These are phyloP conservation scores for Fusarium sterilihyphosum DNA, from an alignment of 2,329 filamentous ascomycete species.

Conservation along the genomic window DNA sequence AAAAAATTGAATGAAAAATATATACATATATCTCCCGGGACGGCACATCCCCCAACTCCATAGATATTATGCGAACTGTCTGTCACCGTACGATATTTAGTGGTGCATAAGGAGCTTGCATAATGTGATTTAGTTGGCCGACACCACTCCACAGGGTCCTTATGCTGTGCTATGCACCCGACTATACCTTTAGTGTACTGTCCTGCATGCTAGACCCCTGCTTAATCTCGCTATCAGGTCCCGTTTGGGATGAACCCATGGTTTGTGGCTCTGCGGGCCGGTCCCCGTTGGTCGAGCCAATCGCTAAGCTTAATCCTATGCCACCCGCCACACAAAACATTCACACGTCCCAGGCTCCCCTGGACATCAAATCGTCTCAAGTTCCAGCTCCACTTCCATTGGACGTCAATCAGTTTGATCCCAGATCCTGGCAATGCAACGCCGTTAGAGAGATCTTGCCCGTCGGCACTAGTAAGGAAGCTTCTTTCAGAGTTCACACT, in stretches of 20 bases:
- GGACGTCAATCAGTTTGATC: not conserved
- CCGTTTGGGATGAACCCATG: constrained; percentile 10
- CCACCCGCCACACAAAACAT: constrained; percentile 1
- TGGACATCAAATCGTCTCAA: not conserved
- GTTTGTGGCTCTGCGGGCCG: constrained; percentile 30
- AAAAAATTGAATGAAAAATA: too few species aligned
- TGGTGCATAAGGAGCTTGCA: not conserved
- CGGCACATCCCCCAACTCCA: constrained; percentile 5
- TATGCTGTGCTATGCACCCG: not conserved
- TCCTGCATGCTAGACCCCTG: constrained; percentile 20
- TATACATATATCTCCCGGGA: not conserved
- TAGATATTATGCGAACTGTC: not conserved
- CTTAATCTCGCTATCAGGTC: constrained; percentile 35
- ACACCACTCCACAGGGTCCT: not conserved
- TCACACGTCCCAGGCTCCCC: not conserved
- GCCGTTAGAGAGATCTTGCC: constrained; percentile 33
- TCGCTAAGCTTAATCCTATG: not conserved
- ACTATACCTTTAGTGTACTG: not conserved
- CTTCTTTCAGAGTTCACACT: constrained; percentile 11
- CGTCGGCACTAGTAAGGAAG: constrained; percentile 1
- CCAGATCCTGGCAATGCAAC: constrained; percentile 24
- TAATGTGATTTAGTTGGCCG: constrained; percentile 12
- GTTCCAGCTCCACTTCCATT: not conserved
- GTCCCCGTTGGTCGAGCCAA: constrained; percentile 9
- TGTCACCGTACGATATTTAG: not conserved